Evolutionary conservation across 345 rosid species (phyloP), one percentile per base, ranked within the genome.

Genomic region (Heritiera fomes): DNA sequence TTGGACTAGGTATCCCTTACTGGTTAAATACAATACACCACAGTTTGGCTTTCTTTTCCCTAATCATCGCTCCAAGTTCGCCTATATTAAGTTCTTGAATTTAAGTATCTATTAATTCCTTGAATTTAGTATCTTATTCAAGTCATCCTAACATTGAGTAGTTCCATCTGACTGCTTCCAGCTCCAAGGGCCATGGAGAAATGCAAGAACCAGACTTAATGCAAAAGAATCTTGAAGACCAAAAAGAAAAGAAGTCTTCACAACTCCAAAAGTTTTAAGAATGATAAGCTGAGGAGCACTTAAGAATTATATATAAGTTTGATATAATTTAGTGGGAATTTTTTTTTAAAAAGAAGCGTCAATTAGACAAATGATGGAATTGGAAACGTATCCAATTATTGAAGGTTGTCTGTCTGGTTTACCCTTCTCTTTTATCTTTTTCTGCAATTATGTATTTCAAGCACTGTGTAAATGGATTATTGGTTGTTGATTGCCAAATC

Each of bases 1-100:
- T 93, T 87, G 98, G 99, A 73, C 96, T 93, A 43, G 99, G 99
- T 95, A 91, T 75, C 64, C 14, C 43, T 13, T 69, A 38, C 68
- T 65, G n/a, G 50, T 34, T 46, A 10, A 67, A 65, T 7, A 10
- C 1, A 43, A 43, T 67, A 18, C 32, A 10, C 15, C 52, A n/a
- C 12, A 32, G 18, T 30, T 43, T 0, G 8, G 17, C 13, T n/a
- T 43, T 71, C 8, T 38, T 53, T 72, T 70, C 73, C 58, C 28
- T 23, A 23, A 23, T 23, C 28, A 23, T 23, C 28, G 28, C 28
- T 23, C 28, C 28, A 23, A 23, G 34, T 9, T 43, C 13, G 12
- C 52, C 6, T 56, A 4, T 46, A 12, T 38, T 32, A 13, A 46
- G 7, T 34, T 8, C 4, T 8, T 50, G 3, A 7, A 34, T 49